These are phyloP conservation scores for Tolypocladium nubicola DNA, from an alignment of 2,329 filamentous ascomycete species.

Conservation along the genomic window DNA sequence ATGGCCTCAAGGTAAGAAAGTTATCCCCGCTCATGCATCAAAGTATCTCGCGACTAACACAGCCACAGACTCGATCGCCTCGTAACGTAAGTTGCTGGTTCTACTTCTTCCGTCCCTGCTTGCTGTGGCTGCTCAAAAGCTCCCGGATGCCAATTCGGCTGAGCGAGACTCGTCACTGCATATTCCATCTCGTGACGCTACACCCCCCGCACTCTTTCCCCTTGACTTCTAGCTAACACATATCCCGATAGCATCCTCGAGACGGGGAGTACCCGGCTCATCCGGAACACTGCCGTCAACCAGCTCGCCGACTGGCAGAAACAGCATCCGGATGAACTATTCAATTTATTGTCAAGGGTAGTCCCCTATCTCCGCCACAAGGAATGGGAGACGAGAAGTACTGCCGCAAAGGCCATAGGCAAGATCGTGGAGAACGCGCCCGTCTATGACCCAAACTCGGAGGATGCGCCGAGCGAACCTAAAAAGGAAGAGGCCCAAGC, in stretches of 20 bases:
- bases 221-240: neutral
- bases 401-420: constrained; percentile 86
- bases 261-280: constrained; percentile 91
- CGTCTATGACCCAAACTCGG: constrained; percentile 76
- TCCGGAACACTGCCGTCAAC: constrained; percentile 92
- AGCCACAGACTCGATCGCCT: constrained; percentile 63
- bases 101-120: neutral
- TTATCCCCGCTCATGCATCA: neutral
- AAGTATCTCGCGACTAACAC: constrained; percentile 5
- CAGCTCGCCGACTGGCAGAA: constrained; percentile 98
- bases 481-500: constrained; percentile 27
- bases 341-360: constrained; percentile 86
- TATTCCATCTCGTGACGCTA: neutral
- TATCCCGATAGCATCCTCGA: constrained; percentile 63
- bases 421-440: constrained; percentile 88
- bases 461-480: constrained; percentile 41
- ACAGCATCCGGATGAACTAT: constrained; percentile 92
- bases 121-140: neutral
- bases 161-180: neutral
- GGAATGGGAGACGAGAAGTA: constrained; percentile 93
- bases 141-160: neutral
- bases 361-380: constrained; percentile 93
- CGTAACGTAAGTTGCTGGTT: constrained; percentile 61
- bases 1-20: constrained; percentile 45
- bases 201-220: neutral